Evolutionary conservation across 306 rosid genomes (phyloP), one percentile per base, ranked within the genome.

Genomic region (Urtica urens): DNA sequence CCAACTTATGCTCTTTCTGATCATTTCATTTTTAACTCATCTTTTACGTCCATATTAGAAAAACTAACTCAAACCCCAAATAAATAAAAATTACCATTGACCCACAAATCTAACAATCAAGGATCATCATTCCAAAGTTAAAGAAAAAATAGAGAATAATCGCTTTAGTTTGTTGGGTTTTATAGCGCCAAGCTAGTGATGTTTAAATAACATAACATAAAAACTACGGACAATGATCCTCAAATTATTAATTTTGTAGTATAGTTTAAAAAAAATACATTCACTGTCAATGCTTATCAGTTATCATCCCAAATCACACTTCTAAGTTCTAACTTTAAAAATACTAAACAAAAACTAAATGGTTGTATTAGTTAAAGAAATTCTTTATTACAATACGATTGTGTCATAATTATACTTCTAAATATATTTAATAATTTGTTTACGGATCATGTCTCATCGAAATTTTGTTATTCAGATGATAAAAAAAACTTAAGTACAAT

Each of bases 181-280:
- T 61, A 64, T 65, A 71, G 57, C 64, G 72, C 13, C 19, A 58
- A 20, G 14, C 42, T 38, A 13, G 20, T 43, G 23, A 28, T 10
- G 49, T 22, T 45, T 3, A 10, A 7, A 21, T 23, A 7, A 9
- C n/a, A 35, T 35, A 35, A 1, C 11, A 35, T 3, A 45, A 63
- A 46, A 41, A 47, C 18, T 14, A 5, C 8, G 9, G 10, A 40
- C 33, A 40, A 33, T 38, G 44, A 41, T 40, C 33, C 15, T 30
- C 16, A 52, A 53, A 48, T 45, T 38, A 46, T 51, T 38, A 25
- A 24, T 72, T 50, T 19, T 17, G 27, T 16, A 23, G n/a, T n/a
- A n/a, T n/a, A n/a, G n/a, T n/a, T n/a, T n/a, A n/a, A n/a, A n/a
- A n/a, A n/a, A n/a, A n/a, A n/a, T n/a, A n/a, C n/a, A n/a, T n/a